Base-by-base conservation (phyloP, 2,329 filamentous ascomycete species). In the Fusarium nygamai region DNA sequence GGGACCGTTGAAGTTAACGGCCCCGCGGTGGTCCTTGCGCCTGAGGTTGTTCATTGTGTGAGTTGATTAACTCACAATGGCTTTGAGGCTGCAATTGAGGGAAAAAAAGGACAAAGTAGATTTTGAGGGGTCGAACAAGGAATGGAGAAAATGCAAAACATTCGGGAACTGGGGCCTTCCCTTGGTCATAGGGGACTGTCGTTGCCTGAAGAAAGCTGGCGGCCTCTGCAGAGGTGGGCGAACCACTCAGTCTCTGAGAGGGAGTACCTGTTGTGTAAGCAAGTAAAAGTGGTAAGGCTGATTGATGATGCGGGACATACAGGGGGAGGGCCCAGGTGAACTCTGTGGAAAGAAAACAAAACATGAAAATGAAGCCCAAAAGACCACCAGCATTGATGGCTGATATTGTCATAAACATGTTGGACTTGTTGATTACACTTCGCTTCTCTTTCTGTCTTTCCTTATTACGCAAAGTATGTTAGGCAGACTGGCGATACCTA, bases 41-140 rank as follows among this genome's bases (percentile, higher is more conserved):
- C 39, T 69, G 41, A 61, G 44, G 53, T 59, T 58, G 22, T 72
- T 53, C 69, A 72, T 72, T 46, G 53, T 50, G 22, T 36, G 34
- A 34, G 50, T 51, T 53, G 17, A 36, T 36, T 12, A n/a, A 31
- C n/a, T 54, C 27, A 63, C 59, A 67, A 67, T 56, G 38, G 41
- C 63, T 69, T 72, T 48, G 66, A 72, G 70, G 70, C 70, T 61
- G 47, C 60, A 48, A 48, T 50, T 33, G 53, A 44, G 60, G 43
- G 1, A 16, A n/a, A 47, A 34, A 31, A 39, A 9, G 33, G 34
- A 22, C 27, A 47, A 58, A 58, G 38, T 7, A 43, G 51, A 36
- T 39, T 41, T 39, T 43, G 34, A 60, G 54, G 51, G 43, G 41
- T 54, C 41, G 39, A 38, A 56, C 46, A 29, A 50, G 57, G 48